A percentile compares a stretch with the other conserved stretches of the same genome.
Evolutionary conservation across 1,139 yeast genomes (phyloP).

Genomic region (Tardiomyces digboiensis): DNA sequence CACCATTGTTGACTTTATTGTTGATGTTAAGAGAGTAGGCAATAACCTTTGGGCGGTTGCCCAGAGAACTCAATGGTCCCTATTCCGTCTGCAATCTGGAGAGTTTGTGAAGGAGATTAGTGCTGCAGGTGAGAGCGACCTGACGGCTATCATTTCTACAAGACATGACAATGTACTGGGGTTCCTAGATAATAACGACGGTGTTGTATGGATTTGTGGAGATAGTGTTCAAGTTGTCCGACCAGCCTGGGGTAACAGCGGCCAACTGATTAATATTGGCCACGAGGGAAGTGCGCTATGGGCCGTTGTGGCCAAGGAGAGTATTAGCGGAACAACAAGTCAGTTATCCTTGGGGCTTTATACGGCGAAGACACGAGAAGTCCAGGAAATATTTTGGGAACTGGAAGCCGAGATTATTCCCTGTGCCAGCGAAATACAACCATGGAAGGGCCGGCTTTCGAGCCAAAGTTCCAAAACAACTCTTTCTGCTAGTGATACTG

Average conservation of each 20-base stretch:
- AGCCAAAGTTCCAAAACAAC: neutral
- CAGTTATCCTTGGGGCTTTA: neutral
- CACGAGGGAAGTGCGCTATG: neutral
- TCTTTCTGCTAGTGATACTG: neutral
- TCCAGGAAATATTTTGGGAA: neutral
- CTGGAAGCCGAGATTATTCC: neutral
- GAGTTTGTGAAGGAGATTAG: neutral
- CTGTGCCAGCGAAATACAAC: neutral
- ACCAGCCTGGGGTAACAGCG: neutral
- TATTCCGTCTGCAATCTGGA: neutral
- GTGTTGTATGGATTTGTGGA: neutral
- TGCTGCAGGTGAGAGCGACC: neutral
- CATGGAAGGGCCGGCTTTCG: too few species aligned
- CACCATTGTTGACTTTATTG: neutral
- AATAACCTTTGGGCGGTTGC: neutral
- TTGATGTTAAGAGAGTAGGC: neutral
- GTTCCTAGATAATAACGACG: neutral
- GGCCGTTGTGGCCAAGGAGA: neutral
- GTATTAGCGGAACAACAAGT: neutral
- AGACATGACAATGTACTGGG: neutral
- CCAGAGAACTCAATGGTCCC: neutral
- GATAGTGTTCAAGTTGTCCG: neutral
- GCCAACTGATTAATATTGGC: neutral
- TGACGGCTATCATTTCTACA: neutral
- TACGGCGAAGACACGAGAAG: neutral